Percentiles rank a stretch among this genome's conserved stretches.
phyloP scores from a whole-genome alignment of 768 basidiomycete species.

The Gloeostereum incarnatum region DNA sequence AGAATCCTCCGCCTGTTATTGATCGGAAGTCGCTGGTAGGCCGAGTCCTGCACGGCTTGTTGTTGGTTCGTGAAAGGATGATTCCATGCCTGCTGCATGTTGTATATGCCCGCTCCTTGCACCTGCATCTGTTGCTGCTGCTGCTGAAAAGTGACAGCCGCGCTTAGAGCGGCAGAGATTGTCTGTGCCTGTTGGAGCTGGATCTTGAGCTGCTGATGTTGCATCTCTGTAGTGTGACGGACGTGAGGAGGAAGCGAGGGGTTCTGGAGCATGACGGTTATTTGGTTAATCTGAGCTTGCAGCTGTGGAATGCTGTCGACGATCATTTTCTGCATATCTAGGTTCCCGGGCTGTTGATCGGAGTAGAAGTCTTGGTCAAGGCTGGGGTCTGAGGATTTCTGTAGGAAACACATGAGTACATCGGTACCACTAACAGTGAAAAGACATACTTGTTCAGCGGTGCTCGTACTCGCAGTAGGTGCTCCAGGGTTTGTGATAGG shows the following conservation, averaged over 20 bases:
- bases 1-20: conserved; percentile 72
- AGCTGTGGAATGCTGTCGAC: conserved; percentile 72
- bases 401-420: conserved; percentile 2
- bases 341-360: conserved; percentile 59
- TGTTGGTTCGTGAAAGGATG: conserved; percentile 56
- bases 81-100: conserved; percentile 31
- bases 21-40: conserved; percentile 79
- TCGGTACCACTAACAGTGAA: neutral
- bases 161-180: conserved; percentile 54
- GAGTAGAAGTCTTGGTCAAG: conserved; percentile 60
- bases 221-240: conserved; percentile 75
- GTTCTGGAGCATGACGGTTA: conserved; percentile 74
- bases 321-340: conserved; percentile 66
- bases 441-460: conserved; percentile 25
- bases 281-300: conserved; percentile 78
- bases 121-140: conserved; percentile 36
- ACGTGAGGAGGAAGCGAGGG: conserved; percentile 61
- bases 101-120: conserved; percentile 29
- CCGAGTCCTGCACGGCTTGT: conserved; percentile 62
- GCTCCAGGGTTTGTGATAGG: conserved; percentile 13
- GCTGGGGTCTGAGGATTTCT: conserved; percentile 10
- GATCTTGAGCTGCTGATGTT: conserved; percentile 72
- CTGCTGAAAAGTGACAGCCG: conserved; percentile 45
- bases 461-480: conserved; percentile 6
- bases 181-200: conserved; percentile 75